Conservation (phyloP, 2,329 filamentous ascomycete genomes). For the Mariannaea sp. region DNA sequence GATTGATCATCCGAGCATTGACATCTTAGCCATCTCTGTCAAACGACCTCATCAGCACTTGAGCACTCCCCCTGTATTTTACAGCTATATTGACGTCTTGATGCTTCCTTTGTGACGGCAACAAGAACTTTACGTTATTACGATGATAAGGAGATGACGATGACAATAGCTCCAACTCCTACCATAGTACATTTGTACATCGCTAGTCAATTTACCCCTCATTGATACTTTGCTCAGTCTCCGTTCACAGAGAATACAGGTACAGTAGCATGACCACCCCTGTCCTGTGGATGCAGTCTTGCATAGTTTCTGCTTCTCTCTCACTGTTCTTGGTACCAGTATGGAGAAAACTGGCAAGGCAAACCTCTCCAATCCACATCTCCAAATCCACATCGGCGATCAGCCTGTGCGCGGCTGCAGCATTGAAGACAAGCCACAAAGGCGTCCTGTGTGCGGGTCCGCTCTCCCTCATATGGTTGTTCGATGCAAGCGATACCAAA, state of each 20-base stretch:
- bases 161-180: neutral
- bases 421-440: conserved; percentile 18
- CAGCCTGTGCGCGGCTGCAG: conserved; percentile 15
- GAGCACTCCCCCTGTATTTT: neutral
- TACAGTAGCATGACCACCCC: neutral
- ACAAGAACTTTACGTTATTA: neutral
- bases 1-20: neutral
- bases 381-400: conserved; percentile 1
- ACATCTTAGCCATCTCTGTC: neutral
- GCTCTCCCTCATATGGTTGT: conserved; percentile 3
- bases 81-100: neutral
- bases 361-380: neutral
- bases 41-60: too few relatives aligned
- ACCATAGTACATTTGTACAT: too few relatives aligned
- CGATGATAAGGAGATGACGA: neutral
- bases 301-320: too few relatives aligned
- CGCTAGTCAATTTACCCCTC: neutral
- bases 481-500: too few relatives aligned
- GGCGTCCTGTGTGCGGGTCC: conserved; percentile 12
- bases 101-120: neutral
- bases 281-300: neutral
- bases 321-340: too few relatives aligned
- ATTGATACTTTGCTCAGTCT: neutral
- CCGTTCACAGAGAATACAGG: too few relatives aligned
- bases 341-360: too few relatives aligned